Conservation (phyloP, 208 protist genomes). For the Acanthamoeba sp. region DNA sequence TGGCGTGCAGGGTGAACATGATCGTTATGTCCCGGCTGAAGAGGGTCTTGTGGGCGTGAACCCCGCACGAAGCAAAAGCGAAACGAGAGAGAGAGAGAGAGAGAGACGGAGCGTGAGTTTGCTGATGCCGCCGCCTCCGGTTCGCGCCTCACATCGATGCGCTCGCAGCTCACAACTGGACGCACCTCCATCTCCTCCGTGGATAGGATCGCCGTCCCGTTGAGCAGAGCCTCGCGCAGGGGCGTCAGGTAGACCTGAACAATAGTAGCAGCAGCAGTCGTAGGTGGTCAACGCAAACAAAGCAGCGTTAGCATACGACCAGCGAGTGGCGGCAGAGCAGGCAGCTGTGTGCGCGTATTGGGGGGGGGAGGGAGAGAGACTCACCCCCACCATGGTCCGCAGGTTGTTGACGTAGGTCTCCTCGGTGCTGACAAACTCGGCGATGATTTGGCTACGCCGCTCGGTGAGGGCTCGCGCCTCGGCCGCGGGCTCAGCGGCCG, state of each 20-base stretch:
- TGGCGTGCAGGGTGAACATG: constrained; percentile 3
- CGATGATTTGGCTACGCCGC: neutral
- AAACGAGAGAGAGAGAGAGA: neutral
- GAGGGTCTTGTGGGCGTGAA: neutral
- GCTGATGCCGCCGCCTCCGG: no score
- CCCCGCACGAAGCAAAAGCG: no score
- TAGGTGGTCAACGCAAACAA: no score
- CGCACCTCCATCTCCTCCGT: neutral
- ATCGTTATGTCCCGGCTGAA: constrained; percentile 2
- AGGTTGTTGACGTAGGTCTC: constrained; percentile 18
- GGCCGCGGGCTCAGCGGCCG: neutral
- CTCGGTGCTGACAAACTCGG: constrained; percentile 30
- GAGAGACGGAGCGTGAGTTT: no score
- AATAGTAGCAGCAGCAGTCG: neutral
- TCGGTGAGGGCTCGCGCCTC: neutral
- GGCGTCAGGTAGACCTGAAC: neutral
- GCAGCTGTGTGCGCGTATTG: no score
- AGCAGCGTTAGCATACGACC: neutral
- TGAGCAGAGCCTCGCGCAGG: neutral
- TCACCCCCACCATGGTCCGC: neutral
- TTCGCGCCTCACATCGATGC: no score
- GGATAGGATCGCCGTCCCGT: neutral
- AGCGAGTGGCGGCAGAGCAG: no score
- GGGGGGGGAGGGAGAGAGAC: neutral
- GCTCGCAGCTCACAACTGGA: no score